Percentiles rank a stretch among this genome's conserved stretches.
These are phyloP conservation scores for Porpolomopsis calyptriformis DNA, from an alignment of 768 basidiomycete genomes.

Conservation along the genomic window DNA sequence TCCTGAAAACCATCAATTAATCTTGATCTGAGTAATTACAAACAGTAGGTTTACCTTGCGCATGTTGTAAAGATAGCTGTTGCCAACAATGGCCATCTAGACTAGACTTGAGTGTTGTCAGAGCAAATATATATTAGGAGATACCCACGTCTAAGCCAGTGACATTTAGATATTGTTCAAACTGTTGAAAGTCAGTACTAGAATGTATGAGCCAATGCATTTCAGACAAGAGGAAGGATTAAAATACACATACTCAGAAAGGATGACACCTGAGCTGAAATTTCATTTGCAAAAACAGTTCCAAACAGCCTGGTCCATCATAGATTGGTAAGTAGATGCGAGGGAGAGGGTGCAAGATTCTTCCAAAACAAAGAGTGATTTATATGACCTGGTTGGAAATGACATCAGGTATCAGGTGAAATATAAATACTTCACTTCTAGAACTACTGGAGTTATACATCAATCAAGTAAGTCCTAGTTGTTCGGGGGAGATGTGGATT, in stretches of 20 bases:
- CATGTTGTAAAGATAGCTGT: constrained; percentile 92
- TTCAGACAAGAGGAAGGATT: neutral
- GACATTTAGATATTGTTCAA: constrained; percentile 80
- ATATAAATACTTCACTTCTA: too few relatives aligned
- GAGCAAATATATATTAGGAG: neutral
- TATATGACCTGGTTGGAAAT: too few relatives aligned
- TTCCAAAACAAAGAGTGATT: too few relatives aligned
- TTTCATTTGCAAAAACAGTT: constrained; percentile 80
- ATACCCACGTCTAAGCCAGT: constrained; percentile 76
- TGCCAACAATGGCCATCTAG: constrained; percentile 84
- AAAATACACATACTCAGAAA: constrained; percentile 65
- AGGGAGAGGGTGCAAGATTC: constrained; percentile 18
- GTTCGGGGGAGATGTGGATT: too few relatives aligned
- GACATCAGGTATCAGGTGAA: too few relatives aligned
- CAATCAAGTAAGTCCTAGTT: too few relatives aligned
- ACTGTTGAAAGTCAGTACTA: constrained; percentile 94
- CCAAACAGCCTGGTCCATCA: constrained; percentile 57
- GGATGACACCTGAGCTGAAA: constrained; percentile 86
- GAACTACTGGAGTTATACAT: too few relatives aligned
- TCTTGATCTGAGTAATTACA: neutral
- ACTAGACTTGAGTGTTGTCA: constrained; percentile 1
- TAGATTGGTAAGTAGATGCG: neutral
- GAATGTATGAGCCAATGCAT: constrained; percentile 6
- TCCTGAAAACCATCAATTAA: constrained; percentile 35
- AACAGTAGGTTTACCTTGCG: constrained; percentile 45